Conservation (phyloP, 2,329 filamentous ascomycete genomes). For the Pseudogymnoascus pannorum region DNA sequence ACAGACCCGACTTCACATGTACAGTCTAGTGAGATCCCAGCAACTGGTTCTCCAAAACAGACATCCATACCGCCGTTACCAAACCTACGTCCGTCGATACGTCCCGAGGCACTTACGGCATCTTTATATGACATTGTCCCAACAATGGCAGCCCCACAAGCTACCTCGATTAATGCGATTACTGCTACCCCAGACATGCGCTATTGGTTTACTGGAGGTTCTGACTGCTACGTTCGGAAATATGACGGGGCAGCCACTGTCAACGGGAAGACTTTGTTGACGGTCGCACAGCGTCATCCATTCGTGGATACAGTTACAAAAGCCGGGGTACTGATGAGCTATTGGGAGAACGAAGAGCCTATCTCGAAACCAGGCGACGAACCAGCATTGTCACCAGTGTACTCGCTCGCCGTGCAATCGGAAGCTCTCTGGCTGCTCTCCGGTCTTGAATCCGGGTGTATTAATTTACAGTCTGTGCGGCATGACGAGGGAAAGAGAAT, state of each 20-base stretch:
- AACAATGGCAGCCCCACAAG: conserved; percentile 92
- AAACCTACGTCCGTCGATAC: conserved; percentile 52
- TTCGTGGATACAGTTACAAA: conserved; percentile 98
- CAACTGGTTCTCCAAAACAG: conserved; percentile 26
- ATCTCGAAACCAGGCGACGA: conserved; percentile 41
- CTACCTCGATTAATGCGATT: conserved; percentile 90
- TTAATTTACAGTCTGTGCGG: conserved; percentile 87
- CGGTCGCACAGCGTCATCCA: conserved; percentile 89
- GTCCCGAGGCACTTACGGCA: conserved; percentile 72
- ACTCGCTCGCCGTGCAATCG: conserved; percentile 85
- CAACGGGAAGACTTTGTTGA: conserved; percentile 88
- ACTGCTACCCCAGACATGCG: conserved; percentile 88
- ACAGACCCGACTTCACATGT: conserved; percentile 26
- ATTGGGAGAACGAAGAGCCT: conserved; percentile 96
- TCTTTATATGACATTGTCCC: conserved; percentile 88
- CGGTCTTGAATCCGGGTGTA: conserved; percentile 81
- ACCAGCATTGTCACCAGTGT: conserved; percentile 74
- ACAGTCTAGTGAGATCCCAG: conserved; percentile 21
- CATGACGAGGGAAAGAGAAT: conserved; percentile 94
- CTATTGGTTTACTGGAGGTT: conserved; percentile 90
- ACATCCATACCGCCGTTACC: conserved; percentile 33
- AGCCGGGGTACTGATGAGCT: conserved; percentile 86
- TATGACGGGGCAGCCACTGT: conserved; percentile 94
- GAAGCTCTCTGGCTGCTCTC: conserved; percentile 87
- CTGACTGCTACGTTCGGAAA: conserved; percentile 92